Base-by-base conservation (phyloP, 2,329 filamentous ascomycete genomes). In the Microdochium bolleyi region DNA sequence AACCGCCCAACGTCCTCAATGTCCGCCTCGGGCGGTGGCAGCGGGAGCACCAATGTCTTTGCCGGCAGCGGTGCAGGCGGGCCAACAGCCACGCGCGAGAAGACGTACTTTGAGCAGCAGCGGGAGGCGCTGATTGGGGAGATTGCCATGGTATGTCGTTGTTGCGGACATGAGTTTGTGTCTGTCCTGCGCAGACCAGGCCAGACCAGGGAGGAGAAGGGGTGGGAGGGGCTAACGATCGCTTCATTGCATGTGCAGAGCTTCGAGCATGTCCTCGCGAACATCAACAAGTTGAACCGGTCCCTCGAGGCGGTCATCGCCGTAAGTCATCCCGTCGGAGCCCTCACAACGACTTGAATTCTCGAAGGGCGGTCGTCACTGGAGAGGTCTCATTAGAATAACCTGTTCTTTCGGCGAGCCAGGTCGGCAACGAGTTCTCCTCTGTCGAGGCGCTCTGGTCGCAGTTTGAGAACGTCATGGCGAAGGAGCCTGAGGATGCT, bases 371-470 rank as follows among this genome's bases (percentile, higher is more conserved):
- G n/a, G n/a, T n/a, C n/a, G n/a, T n/a, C n/a, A n/a, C n/a, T n/a
- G n/a, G n/a, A n/a, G n/a, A n/a, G n/a, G n/a, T n/a, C n/a, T n/a
- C n/a, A n/a, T n/a, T n/a, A n/a, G n/a, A n/a, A n/a, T n/a, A n/a
- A n/a, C n/a, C n/a, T n/a, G n/a, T n/a, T n/a, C n/a, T n/a, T n/a
- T n/a, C n/a, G n/a, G n/a, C n/a, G n/a, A n/a, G n/a, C n/a, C n/a
- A 89, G 85, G 85, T 99, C 51, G 94, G 94, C 37, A 96, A 96
- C 70, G 94, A 99, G 65, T 96, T 99, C 71, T 86, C 88, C n/a
- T 92, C 90, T 3, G 94, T 99, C 46, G 94, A 99, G 70, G 91
- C 90, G 27, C 79, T 99, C 16, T 99, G 94, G 94, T 95, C 89
- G 38, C 90, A 95, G 64, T 97, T 99, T 65, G 94, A 99, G 73